These are phyloP conservation scores for Trametes polyzona DNA, from an alignment of 1,284 basidiomycete species.

Conservation along the genomic window DNA sequence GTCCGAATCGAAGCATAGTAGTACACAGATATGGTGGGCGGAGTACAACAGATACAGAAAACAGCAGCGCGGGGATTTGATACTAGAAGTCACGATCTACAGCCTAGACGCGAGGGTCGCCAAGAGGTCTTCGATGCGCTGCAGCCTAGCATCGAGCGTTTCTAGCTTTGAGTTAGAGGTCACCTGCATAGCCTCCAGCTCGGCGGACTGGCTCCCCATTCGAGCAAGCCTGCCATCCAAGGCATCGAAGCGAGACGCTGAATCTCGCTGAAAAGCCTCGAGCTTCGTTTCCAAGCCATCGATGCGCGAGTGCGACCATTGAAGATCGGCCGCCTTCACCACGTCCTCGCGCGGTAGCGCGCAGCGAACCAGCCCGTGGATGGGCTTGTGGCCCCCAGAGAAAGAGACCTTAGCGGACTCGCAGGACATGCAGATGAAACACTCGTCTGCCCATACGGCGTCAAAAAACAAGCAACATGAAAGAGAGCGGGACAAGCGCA, in stretches of 20 bases:
- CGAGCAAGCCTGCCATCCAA: conserved; percentile 10
- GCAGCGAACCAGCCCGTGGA: conserved; percentile 21
- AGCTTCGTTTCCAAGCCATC: conserved; percentile 12
- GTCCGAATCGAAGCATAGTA: neutral
- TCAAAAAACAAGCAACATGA: neutral
- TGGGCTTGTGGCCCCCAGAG: conserved; percentile 17
- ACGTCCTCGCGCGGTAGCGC: conserved; percentile 10
- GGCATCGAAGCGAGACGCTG: conserved; percentile 13
- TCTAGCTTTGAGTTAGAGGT: neutral
- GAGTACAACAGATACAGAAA: neutral
- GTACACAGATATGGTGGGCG: neutral
- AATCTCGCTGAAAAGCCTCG: conserved; percentile 4
- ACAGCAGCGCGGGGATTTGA: neutral
- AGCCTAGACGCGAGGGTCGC: neutral
- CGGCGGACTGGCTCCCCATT: neutral
- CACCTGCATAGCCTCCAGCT: conserved; percentile 1
- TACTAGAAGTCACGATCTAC: neutral
- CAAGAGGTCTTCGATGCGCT: conserved; percentile 6
- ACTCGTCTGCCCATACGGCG: conserved; percentile 9
- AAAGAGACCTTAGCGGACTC: conserved; percentile 8
- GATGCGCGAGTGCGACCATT: conserved; percentile 12
- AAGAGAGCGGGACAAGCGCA: neutral
- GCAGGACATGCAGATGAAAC: conserved; percentile 19
- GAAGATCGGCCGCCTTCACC: neutral
- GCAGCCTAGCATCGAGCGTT: conserved; percentile 1